Percentiles rank a stretch among this genome's conserved stretches.
phyloP scores from a whole-genome alignment of 2,329 filamentous ascomycete genomes.

The Tetracladium maxilliforme region DNA sequence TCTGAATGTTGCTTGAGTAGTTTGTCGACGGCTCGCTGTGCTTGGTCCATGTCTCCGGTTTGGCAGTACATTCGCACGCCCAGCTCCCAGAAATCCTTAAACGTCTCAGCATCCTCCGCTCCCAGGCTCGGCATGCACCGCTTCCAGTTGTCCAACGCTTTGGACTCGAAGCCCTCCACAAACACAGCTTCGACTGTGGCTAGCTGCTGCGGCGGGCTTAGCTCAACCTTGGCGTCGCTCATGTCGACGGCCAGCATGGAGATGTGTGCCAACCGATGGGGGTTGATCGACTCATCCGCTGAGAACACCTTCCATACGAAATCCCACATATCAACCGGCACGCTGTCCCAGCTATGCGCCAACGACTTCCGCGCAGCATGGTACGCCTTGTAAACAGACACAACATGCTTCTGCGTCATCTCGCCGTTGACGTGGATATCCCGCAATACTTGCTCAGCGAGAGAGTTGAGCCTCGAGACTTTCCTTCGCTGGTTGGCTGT shows the following conservation, averaged over 20 bases:
- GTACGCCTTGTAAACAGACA: no score
- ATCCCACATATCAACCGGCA: conserved; percentile 49
- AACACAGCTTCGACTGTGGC: conserved; percentile 56
- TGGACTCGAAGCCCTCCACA: conserved; percentile 40
- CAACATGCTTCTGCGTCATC: no score
- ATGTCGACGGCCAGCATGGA: conserved; percentile 52
- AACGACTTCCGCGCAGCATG: no score
- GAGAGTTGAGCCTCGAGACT: no score
- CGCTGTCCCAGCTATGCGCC: no score
- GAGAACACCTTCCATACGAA: conserved; percentile 50
- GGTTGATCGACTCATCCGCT: conserved; percentile 28
- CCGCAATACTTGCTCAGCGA: no score
- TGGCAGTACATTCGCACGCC: conserved; percentile 51
- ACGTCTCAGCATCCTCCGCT: conserved; percentile 10
- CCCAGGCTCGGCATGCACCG: no score
- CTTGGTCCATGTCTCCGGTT: conserved; percentile 40
- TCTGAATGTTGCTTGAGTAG: conserved; percentile 29
- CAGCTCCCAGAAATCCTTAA: conserved; percentile 44
- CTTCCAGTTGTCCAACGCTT: conserved; percentile 51
- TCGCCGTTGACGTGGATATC: no score
- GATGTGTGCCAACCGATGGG: conserved; percentile 44
- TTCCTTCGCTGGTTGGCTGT: no score
- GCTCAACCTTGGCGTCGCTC: conserved; percentile 35
- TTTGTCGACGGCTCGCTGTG: conserved; percentile 37
- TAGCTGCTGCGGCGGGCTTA: conserved; percentile 44